Evolutionary conservation across 83 land plant species (phyloP), one percentile per base, ranked within the genome.

Genomic region (Diphasiastrum complanatum): DNA sequence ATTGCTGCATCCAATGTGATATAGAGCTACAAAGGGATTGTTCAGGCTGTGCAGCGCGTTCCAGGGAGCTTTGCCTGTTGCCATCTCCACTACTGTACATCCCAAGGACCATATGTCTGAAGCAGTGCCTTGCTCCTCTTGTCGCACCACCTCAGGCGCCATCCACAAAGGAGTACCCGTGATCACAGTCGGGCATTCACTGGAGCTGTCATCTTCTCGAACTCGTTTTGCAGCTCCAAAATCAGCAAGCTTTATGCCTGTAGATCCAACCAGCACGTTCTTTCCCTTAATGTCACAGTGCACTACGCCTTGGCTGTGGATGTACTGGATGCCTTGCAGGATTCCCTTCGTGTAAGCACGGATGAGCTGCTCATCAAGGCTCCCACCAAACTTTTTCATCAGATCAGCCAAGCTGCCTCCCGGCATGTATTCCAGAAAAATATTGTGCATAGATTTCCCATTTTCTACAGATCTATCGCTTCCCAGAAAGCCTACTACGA

Each of bases 91-190:
- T 5, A 91, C 79, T 27, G 97, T 91, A 76, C 97, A 91, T 0
- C 92, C 97, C 27, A 87, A 65, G 12, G 97, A 86, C 97, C 93
- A 91, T 1, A 91, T 77, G 35, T 91, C 97, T 1, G 85, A 75
- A 6, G 76, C 82, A 33, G 78, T 67, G 10, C 73, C 77, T 54
- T 71, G 89, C 33, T 47, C 55, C 68, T 71, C 79, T 29, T 75
- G 76, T 29, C 77, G 36, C 14, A 71, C 54, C 1, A 86, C 89
- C 70, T 91, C 97, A 38, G 97, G 97, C 49, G 97, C 89, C 97
- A 91, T 91, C 86, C 86, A 91, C 49, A 82, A 61, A 31, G 97
- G 97, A 28, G 86, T 91, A 0, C 97, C 97, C 23, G 74, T 69
- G 43, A 76, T 35, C 35, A 33, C 68, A 1, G 40, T 40, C 22